These are phyloP conservation scores for Stagonosporopsis cucurbitacearum DNA, from an alignment of 2,329 filamentous ascomycete species.

Conservation along the genomic window DNA sequence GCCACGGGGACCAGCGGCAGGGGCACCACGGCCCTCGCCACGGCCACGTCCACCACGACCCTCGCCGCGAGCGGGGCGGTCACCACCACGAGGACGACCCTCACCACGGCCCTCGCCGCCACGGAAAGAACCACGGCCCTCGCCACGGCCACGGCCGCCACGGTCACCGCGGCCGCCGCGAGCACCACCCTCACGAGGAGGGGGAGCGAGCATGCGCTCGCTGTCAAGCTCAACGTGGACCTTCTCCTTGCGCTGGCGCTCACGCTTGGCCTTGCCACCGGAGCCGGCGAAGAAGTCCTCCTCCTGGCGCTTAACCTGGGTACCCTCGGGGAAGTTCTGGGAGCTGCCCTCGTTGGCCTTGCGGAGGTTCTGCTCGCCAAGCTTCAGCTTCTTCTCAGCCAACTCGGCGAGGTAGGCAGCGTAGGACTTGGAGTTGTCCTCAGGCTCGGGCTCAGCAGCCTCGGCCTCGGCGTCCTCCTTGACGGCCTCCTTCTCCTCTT, in stretches of 20 bases:
- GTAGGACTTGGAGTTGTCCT: conserved; percentile 91
- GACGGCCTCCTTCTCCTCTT: conserved; percentile 74
- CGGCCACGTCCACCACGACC: conserved; percentile 61
- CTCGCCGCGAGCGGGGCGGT: conserved; percentile 54
- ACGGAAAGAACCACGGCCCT: conserved; percentile 57
- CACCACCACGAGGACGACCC: conserved; percentile 59
- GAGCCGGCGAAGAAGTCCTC: conserved; percentile 75
- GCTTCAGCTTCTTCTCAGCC: conserved; percentile 76
- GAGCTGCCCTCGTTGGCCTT: conserved; percentile 92
- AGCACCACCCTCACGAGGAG: conserved; percentile 58
- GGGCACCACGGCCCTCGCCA: conserved; percentile 20
- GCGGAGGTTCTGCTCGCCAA: conserved; percentile 75
- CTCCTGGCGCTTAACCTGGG: conserved; percentile 63
- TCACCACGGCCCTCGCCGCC: conserved; percentile 60
- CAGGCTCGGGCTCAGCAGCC: conserved; percentile 62
- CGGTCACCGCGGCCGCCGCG: conserved; percentile 58
- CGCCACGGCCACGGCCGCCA: conserved; percentile 58
- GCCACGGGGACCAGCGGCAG: conserved; percentile 4
- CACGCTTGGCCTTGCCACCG: conserved; percentile 77
- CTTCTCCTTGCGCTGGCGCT: conserved; percentile 93
- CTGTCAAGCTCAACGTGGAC: conserved; percentile 87
- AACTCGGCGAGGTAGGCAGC: conserved; percentile 82
- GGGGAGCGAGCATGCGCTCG: conserved; percentile 59
- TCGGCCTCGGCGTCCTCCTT: conserved; percentile 48
- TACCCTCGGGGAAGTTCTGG: conserved; percentile 93